phyloP scores from a whole-genome alignment of 208 protist species.

The Trypanosoma caninum region DNA sequence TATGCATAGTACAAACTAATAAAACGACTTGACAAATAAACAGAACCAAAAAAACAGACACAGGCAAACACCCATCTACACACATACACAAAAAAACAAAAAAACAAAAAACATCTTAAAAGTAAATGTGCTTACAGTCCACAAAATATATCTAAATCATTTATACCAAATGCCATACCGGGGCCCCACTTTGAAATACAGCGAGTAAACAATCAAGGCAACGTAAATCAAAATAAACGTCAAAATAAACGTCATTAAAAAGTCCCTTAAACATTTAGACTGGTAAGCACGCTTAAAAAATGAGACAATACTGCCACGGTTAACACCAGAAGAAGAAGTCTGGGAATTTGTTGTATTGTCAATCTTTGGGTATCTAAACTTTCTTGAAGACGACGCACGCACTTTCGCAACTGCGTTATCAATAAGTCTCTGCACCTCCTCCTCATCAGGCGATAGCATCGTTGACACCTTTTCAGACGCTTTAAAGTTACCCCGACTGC shows the following conservation, averaged over 20 bases:
- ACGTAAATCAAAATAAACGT: slow-evolving; percentile 43
- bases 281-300: background rate
- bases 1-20: no score
- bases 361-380: no score
- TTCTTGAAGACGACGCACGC: slow-evolving; percentile 11
- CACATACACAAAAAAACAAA: no score
- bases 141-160: no score
- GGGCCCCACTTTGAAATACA: background rate
- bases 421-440: slow-evolving; percentile 64
- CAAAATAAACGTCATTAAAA: slow-evolving; percentile 33
- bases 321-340: no score
- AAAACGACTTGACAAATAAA: no score
- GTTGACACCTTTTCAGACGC: slow-evolving; percentile 2
- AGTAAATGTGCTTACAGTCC: no score
- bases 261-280: slow-evolving; percentile 22
- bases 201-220: slow-evolving; percentile 27
- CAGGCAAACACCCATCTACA: background rate
- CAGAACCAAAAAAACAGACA: slow-evolving; percentile 7
- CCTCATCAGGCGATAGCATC: slow-evolving; percentile 46
- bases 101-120: no score
- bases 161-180: no score
- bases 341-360: no score
- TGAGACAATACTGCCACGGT: background rate
- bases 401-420: slow-evolving; percentile 65
- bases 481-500: background rate